Percentiles rank a stretch among this genome's conserved stretches.
These are phyloP conservation scores for Nothophaeocryptopus gaeumannii DNA, from an alignment of 2,329 filamentous ascomycete species.

Conservation along the genomic window DNA sequence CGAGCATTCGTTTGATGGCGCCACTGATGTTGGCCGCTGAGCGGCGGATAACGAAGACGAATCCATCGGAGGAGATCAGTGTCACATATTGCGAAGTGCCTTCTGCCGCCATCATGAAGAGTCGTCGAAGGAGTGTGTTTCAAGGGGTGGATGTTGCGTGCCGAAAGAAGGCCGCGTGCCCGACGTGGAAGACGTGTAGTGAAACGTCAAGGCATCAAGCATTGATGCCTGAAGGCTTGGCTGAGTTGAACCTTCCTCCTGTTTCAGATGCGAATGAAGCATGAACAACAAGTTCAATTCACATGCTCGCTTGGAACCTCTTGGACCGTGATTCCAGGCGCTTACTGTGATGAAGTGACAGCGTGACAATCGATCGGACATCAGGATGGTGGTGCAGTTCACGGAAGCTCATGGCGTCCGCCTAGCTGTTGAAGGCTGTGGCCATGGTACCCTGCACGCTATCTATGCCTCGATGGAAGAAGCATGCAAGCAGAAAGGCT, in stretches of 20 bases:
- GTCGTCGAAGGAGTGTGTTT: background rate
- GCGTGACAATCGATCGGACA: no score
- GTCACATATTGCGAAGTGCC: slow-evolving; percentile 66
- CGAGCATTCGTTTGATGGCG: slow-evolving; percentile 71
- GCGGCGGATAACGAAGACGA: slow-evolving; percentile 71
- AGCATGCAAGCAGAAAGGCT: slow-evolving; percentile 67
- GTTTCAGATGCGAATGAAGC: no score
- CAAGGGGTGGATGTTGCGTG: background rate
- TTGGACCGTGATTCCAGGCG: no score
- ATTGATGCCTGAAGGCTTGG: no score
- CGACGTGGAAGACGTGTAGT: no score
- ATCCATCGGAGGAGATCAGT: slow-evolving; percentile 71
- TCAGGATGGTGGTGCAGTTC: slow-evolving; percentile 1
- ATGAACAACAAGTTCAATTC: no score
- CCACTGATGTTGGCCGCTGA: slow-evolving; percentile 68
- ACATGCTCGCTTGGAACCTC: no score
- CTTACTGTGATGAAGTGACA: no score
- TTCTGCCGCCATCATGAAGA: slow-evolving; percentile 7
- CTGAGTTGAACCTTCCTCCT: no score
- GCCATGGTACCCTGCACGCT: slow-evolving; percentile 85
- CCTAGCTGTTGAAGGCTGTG: slow-evolving; percentile 84
- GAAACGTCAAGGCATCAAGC: no score
- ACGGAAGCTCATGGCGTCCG: slow-evolving; percentile 48
- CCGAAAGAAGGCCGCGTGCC: no score
- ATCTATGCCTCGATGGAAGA: slow-evolving; percentile 79